phyloP scores from a whole-genome alignment of 495 filamentous ascomycete species.

The Astrothelium subdiscretum region DNA sequence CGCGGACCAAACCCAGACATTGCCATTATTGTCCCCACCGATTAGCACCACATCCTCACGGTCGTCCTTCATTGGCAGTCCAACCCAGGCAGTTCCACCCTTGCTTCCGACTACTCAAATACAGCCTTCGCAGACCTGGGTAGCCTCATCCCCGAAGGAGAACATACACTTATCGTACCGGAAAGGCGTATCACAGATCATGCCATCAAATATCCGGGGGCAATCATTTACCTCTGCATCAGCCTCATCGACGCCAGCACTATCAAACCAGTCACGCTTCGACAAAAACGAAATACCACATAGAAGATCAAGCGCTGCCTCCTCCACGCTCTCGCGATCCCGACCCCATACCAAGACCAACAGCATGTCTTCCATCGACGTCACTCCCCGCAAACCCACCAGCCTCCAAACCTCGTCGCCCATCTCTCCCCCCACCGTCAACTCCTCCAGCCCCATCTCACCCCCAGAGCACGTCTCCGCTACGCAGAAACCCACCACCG shows the following conservation, averaged over 20 bases:
- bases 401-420: background rate
- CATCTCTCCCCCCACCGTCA: background rate
- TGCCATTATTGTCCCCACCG: slow-evolving; percentile 13
- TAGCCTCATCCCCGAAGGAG: slow-evolving; percentile 27
- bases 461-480: background rate
- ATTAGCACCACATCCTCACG: slow-evolving; percentile 16
- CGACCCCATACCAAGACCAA: slow-evolving; percentile 18
- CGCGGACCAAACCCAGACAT: slow-evolving; percentile 7
- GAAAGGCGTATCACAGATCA: slow-evolving; percentile 31
- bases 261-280: slow-evolving; percentile 1
- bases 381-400: slow-evolving; percentile 2
- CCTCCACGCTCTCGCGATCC: background rate
- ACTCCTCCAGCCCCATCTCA: slow-evolving; percentile 22
- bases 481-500: background rate
- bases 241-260: background rate
- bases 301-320: slow-evolving; percentile 13
- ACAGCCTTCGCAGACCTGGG: slow-evolving; percentile 8
- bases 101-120: slow-evolving; percentile 14
- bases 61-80: slow-evolving; percentile 11
- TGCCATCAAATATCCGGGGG: slow-evolving; percentile 13
- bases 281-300: slow-evolving; percentile 4
- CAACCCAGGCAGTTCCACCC: slow-evolving; percentile 1
- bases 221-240: background rate
- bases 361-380: slow-evolving; percentile 22
- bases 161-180: slow-evolving; percentile 31